Conservation (phyloP, 2,329 filamentous ascomycete species). For the Rhinocladiella similis region DNA sequence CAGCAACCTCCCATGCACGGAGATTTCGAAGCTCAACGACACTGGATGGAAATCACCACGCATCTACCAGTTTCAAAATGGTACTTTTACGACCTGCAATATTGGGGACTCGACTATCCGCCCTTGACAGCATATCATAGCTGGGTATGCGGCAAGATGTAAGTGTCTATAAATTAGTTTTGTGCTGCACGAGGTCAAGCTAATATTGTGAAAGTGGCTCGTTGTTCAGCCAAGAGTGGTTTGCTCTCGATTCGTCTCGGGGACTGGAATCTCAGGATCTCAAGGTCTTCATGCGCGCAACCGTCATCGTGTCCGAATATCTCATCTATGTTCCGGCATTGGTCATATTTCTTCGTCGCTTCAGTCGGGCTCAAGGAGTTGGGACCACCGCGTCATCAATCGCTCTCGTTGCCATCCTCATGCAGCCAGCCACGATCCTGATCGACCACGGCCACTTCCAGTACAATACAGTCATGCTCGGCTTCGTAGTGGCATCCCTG, state of each 20-base stretch:
- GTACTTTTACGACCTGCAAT: constrained; percentile 96
- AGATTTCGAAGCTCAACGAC: constrained; percentile 95
- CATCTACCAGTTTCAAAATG: constrained; percentile 88
- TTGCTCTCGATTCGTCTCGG: constrained; percentile 78
- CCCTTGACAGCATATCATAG: constrained; percentile 97
- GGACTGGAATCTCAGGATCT: constrained; percentile 75
- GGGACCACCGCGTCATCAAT: constrained; percentile 80
- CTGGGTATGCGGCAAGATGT: constrained; percentile 87
- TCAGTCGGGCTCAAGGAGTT: constrained; percentile 72
- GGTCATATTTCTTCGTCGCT: constrained; percentile 81
- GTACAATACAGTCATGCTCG: constrained; percentile 98
- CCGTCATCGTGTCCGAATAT: constrained; percentile 88
- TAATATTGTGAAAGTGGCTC: constrained; percentile 58
- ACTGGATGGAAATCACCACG: constrained; percentile 97
- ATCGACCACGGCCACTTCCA: constrained; percentile 97
- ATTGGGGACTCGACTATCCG: constrained; percentile 98
- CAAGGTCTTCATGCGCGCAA: constrained; percentile 95
- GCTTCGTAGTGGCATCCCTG: constrained; percentile 80
- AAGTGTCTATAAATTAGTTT: constrained; percentile 33
- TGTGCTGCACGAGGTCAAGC: constrained; percentile 21
- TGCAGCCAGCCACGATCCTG: constrained; percentile 87
- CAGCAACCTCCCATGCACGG: constrained; percentile 86
- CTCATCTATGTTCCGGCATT: constrained; percentile 82
- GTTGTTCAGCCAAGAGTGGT: constrained; percentile 80
- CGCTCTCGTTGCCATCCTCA: constrained; percentile 82